phyloP scores from a whole-genome alignment of 179 eudicot genomes.

The Actinidia arguta region DNA sequence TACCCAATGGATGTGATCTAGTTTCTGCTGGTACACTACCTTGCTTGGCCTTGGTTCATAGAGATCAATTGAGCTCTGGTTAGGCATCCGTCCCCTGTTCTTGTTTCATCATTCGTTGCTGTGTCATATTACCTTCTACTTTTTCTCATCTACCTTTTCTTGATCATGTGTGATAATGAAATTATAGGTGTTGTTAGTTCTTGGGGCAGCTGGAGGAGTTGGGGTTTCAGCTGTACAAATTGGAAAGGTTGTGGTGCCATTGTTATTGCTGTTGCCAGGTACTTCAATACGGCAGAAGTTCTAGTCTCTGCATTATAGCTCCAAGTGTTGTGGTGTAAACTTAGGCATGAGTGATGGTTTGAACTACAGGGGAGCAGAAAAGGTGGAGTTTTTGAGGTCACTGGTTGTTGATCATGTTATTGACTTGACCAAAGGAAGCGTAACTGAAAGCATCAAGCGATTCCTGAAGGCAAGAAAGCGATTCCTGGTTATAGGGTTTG shows the following conservation, averaged over 20 bases:
- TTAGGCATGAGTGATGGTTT: slow-evolving; percentile 14
- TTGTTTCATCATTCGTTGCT: background rate
- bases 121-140: background rate
- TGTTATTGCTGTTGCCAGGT: slow-evolving; percentile 97
- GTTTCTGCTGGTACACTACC: slow-evolving; percentile 89
- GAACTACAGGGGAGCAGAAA: slow-evolving; percentile 79
- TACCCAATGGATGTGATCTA: slow-evolving; percentile 94
- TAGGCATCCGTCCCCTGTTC: slow-evolving; percentile 51
- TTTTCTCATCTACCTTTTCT: background rate
- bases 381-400: slow-evolving; percentile 76
- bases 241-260: slow-evolving; percentile 88
- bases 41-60: slow-evolving; percentile 89
- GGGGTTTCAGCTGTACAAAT: slow-evolving; percentile 96
- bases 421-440: slow-evolving; percentile 64
- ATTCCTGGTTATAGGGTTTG: slow-evolving; percentile 92
- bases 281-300: slow-evolving; percentile 2
- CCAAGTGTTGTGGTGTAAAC: background rate
- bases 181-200: slow-evolving; percentile 85
- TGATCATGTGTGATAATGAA: background rate
- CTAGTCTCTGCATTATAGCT: background rate
- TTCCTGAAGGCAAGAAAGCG: slow-evolving; percentile 77
- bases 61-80: slow-evolving; percentile 78
- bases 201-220: slow-evolving; percentile 99
- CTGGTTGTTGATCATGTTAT: slow-evolving; percentile 88
- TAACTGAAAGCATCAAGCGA: slow-evolving; percentile 74